phyloP scores from a whole-genome alignment of 768 basidiomycete species.

The Phaeolepiota aurea region DNA sequence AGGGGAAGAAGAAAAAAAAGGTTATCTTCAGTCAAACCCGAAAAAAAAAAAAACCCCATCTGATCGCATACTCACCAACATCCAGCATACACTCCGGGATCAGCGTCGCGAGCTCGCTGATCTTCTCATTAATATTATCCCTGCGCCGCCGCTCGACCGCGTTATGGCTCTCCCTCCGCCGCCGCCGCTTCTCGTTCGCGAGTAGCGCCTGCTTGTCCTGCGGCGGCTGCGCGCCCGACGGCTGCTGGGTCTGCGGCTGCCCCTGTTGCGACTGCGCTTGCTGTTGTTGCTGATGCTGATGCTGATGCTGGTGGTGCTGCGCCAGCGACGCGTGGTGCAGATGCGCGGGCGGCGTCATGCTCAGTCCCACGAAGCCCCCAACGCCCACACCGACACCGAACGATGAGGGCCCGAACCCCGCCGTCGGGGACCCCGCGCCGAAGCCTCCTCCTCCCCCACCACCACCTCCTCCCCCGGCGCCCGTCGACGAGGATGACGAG shows the following conservation, averaged over 20 bases:
- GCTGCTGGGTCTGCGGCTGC: not conserved
- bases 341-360: not conserved
- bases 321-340: not conserved
- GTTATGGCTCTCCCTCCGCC: slow-evolving; percentile 83
- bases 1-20: no score
- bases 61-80: slow-evolving; percentile 11
- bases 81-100: slow-evolving; percentile 85
- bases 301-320: slow-evolving; percentile 5
- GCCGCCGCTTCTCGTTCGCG: slow-evolving; percentile 75
- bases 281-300: slow-evolving; percentile 1
- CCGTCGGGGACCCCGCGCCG: no score
- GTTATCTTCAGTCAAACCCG: no score
- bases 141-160: slow-evolving; percentile 82
- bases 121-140: slow-evolving; percentile 96
- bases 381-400: not conserved
- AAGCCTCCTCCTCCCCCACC: no score
- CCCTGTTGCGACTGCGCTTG: not conserved
- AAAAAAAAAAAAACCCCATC: no score
- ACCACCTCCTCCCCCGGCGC: no score
- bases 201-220: slow-evolving; percentile 46
- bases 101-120: slow-evolving; percentile 79
- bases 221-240: slow-evolving; percentile 3
- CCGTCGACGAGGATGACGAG: not conserved
- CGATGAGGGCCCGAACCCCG: not conserved
- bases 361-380: not conserved